Evolutionary conservation across 2,329 filamentous ascomycete genomes (phyloP), one percentile per base, ranked within the genome.

Genomic region (Fusarium sp.): DNA sequence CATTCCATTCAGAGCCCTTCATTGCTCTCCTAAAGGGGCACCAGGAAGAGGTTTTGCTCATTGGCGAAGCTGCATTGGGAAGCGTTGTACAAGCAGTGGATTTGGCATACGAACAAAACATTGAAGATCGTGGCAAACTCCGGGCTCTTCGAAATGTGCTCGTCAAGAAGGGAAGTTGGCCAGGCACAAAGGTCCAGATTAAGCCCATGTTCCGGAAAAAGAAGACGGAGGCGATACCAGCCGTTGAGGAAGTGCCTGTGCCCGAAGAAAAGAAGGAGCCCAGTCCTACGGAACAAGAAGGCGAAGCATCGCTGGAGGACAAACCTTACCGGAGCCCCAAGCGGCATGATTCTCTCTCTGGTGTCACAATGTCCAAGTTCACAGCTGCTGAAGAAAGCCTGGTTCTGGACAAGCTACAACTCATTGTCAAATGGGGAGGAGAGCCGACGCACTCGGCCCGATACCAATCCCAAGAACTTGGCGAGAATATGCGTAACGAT

Each of bases 361-460:
- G 94, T 17, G 91, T 97, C 8, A 98, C 95, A 1, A 93, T 98
- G 85, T 98, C 96, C 25, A 93, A 97, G 70, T 97, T 97, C 70
- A 97, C 96, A 8, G 96, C 97, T 1, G 95, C 92, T 17, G 97
- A 98, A 80, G 95, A 98, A 81, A 95, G 95, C 78, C 88, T 98
- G 58, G 93, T 98, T 2, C 88, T 99, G 3, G 97, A 99, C 82
- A 99, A 99, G 83, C 86, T 99, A 37, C 97, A 99, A 82, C 89
- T 99, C 43, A 97, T 99, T 76, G 97, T 99, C 83, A 99, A 99
- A 81, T 99, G 97, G 97, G 97, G 97, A 75, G 97, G 97, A 45
- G 97, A 99, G 82, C 97, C 97, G 14, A 99, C 97, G 0, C 97
- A 99, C 83, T 98, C 97, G 32, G 97, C 97, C 35, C 91, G 97